Conservation (phyloP, 2,329 filamentous ascomycete genomes). For the Sclerotinia glacialis region DNA sequence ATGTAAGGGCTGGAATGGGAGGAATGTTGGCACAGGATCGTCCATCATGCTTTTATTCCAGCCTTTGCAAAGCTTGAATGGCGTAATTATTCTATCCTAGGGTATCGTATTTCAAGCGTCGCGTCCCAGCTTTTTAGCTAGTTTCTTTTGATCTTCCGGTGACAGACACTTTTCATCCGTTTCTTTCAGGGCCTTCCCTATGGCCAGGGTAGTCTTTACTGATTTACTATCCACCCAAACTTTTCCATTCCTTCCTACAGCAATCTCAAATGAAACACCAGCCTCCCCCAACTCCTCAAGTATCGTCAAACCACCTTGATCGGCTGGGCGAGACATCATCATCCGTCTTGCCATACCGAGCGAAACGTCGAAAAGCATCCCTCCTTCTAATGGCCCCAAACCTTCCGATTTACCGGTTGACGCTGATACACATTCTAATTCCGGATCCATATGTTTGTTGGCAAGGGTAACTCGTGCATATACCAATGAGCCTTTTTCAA, state of each 20-base stretch:
- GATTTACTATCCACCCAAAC: slow-evolving; percentile 86
- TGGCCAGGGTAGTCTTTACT: slow-evolving; percentile 67
- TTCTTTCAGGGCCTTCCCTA: slow-evolving; percentile 74
- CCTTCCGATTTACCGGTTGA: slow-evolving; percentile 87
- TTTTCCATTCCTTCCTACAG: slow-evolving; percentile 86
- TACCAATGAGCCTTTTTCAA: slow-evolving; percentile 72
- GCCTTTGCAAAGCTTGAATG: neutral
- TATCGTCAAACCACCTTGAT: slow-evolving; percentile 65
- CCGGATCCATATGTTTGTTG: slow-evolving; percentile 80
- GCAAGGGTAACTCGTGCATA: slow-evolving; percentile 82
- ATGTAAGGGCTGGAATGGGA: neutral
- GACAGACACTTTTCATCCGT: slow-evolving; percentile 68
- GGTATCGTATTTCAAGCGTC: slow-evolving; percentile 28
- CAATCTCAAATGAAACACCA: slow-evolving; percentile 87
- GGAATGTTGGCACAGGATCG: slow-evolving; percentile 10
- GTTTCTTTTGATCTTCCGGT: slow-evolving; percentile 65
- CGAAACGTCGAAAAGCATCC: slow-evolving; percentile 82
- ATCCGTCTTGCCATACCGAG: slow-evolving; percentile 78
- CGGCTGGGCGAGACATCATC: slow-evolving; percentile 61
- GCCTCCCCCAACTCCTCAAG: slow-evolving; percentile 74
- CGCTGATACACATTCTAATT: slow-evolving; percentile 84
- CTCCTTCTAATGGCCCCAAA: slow-evolving; percentile 75
- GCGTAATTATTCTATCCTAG: slow-evolving; percentile 15
- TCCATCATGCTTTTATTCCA: neutral
- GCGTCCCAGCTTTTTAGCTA: slow-evolving; percentile 58